phyloP scores from a whole-genome alignment of 257 asterid species.

The Haberlea rhodopensis region DNA sequence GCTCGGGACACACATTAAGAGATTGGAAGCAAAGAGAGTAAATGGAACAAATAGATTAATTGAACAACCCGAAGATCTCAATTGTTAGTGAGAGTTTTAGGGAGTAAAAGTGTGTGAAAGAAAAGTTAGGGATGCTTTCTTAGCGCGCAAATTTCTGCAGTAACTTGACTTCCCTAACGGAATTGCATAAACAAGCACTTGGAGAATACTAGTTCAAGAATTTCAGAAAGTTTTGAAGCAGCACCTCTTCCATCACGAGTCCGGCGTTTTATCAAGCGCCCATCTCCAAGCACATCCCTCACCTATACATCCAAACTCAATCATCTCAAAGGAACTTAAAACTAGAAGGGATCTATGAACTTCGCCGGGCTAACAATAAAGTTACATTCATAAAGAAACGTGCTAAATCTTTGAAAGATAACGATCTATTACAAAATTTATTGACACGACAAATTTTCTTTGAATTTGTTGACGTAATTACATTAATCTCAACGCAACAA shows the following conservation, averaged over 20 bases:
- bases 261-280: conserved; percentile 90
- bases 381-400: conserved; percentile 6
- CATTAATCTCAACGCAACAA: conserved; percentile 1
- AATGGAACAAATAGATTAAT: conserved; percentile 7
- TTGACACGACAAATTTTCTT: not conserved
- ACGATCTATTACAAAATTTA: conserved; percentile 1
- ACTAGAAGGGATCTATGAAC: conserved; percentile 8
- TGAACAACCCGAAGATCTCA: not conserved
- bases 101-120: not conserved
- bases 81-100: not conserved
- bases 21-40: conserved; percentile 1
- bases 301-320: conserved; percentile 50
- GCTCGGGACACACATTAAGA: conserved; percentile 3
- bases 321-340: conserved; percentile 25
- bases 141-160: not conserved
- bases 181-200: conserved; percentile 8
- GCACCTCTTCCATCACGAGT: conserved; percentile 88
- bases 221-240: conserved; percentile 12
- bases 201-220: not conserved
- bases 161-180: not conserved
- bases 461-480: conserved; percentile 15
- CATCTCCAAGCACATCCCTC: conserved; percentile 98
- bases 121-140: not conserved
- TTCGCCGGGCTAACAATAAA: conserved; percentile 1
- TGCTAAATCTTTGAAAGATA: not conserved